Conservation (phyloP, 1,139 yeast genomes). For the Candida frijolesensis region DNA sequence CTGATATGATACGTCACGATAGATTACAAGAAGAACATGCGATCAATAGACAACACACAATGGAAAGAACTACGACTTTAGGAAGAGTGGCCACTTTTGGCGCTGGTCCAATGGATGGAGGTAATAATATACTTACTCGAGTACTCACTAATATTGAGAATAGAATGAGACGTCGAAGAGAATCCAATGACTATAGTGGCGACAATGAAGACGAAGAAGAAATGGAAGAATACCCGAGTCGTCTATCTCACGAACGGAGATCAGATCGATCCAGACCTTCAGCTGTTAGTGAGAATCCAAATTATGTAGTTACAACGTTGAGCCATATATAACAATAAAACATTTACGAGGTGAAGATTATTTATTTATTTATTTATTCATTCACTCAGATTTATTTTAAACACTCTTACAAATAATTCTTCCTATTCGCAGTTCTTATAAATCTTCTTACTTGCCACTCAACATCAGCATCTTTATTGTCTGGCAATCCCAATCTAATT, state of each 20-base stretch:
- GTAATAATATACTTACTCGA: conserved; percentile 17
- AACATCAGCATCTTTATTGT: conserved; percentile 94
- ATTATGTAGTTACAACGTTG: conserved; percentile 15
- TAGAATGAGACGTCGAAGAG: conserved; percentile 11
- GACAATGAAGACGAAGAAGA: too few relatives aligned
- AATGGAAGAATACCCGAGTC: not conserved
- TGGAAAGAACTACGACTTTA: conserved; percentile 26
- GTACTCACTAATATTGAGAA: conserved; percentile 16
- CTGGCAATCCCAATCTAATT: conserved; percentile 84
- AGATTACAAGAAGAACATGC: conserved; percentile 63
- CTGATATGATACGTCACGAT: conserved; percentile 69
- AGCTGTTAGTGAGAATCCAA: conserved; percentile 8
- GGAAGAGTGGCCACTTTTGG: conserved; percentile 16
- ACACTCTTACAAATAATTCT: conserved; percentile 63
- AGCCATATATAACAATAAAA: conserved; percentile 8
- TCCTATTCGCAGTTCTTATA: conserved; percentile 92
- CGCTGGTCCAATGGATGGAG: conserved; percentile 17
- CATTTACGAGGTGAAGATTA: not conserved
- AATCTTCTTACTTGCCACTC: conserved; percentile 96
- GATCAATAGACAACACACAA: conserved; percentile 33
- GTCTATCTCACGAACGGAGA: not conserved
- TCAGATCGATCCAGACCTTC: conserved; percentile 2
- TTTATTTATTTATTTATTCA: not conserved
- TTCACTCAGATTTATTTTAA: not conserved
- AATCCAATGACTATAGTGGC: not conserved